Conservation (phyloP, 2,329 filamentous ascomycete species). For the Xylaria sp. region DNA sequence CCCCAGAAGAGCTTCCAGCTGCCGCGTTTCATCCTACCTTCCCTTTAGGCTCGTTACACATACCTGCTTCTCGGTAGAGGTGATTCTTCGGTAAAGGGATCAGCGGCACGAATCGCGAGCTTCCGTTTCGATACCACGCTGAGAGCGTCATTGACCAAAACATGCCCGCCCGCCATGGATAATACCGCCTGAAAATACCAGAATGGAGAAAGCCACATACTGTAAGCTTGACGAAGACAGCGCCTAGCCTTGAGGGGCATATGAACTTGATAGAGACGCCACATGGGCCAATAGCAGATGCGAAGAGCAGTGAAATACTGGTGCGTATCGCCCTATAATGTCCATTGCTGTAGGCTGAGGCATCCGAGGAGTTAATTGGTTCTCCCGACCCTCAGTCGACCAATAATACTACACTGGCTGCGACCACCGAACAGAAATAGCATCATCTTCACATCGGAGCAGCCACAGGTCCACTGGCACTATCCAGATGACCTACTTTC, state of each 20-base stretch:
- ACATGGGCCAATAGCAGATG: constrained; percentile 40
- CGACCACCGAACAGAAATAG: constrained; percentile 44
- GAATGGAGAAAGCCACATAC: constrained; percentile 14
- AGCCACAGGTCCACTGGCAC: constrained; percentile 20
- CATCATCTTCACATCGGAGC: constrained; percentile 32
- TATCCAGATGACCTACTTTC: constrained; percentile 26
- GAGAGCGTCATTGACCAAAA: constrained; percentile 10
- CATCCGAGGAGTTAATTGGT: constrained; percentile 41
- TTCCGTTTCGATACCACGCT: constrained; percentile 3
- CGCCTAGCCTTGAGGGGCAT: constrained; percentile 8
- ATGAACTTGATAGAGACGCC: constrained; percentile 13
- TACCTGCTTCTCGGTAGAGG: constrained; percentile 5
- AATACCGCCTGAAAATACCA: constrained; percentile 1
- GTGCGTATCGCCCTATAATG: constrained; percentile 37
- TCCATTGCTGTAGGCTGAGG: constrained; percentile 37
- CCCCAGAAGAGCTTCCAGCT: constrained; percentile 14
- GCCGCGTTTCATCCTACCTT: constrained; percentile 26
- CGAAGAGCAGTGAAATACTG: constrained; percentile 27
- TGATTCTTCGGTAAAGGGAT: constrained; percentile 6
- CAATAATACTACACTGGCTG: constrained; percentile 12
- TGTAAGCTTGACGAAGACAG: constrained; percentile 8
- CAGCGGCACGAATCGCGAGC: constrained; percentile 17
- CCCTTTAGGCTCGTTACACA: not conserved
- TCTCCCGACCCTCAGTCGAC: constrained; percentile 36
- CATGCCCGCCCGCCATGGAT: constrained; percentile 2